These are phyloP conservation scores for Rhizopogon sp. DNA, from an alignment of 768 basidiomycete species.

Conservation along the genomic window DNA sequence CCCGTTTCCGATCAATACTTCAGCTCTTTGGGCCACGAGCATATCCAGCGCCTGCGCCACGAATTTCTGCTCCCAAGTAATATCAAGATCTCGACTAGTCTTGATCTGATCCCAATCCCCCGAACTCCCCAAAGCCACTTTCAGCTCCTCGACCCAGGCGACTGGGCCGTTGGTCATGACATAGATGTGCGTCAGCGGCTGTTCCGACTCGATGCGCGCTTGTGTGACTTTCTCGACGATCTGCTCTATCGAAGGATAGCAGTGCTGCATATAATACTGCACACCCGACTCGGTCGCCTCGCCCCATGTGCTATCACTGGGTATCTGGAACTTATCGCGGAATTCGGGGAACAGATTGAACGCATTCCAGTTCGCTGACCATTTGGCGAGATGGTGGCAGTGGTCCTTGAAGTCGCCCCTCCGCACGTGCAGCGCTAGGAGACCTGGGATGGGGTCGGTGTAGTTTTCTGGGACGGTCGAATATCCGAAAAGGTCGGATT, in stretches of 20 bases:
- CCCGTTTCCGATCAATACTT: conserved; percentile 49
- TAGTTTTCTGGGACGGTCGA: conserved; percentile 3
- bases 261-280: conserved; percentile 31
- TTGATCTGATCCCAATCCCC: conserved; percentile 32
- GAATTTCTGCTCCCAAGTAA: conserved; percentile 37
- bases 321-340: conserved; percentile 30
- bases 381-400: conserved; percentile 33
- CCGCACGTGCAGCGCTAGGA: conserved; percentile 45
- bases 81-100: conserved; percentile 35
- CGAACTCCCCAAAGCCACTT: conserved; percentile 24
- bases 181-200: conserved; percentile 33
- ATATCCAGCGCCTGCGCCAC: conserved; percentile 47
- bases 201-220: conserved; percentile 22
- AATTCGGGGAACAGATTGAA: conserved; percentile 41
- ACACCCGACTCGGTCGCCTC: conserved; percentile 15
- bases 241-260: conserved; percentile 35
- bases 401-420: conserved; percentile 43
- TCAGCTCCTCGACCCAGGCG: conserved; percentile 36
- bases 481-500: background rate
- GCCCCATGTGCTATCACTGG: conserved; percentile 15
- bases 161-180: conserved; percentile 41
- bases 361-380: conserved; percentile 31
- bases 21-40: conserved; percentile 39
- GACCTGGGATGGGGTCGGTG: conserved; percentile 26
- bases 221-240: conserved; percentile 35